Evolutionary conservation across 78 protist genomes (phyloP), one percentile per base, ranked within the genome.

Genomic region (Thecamonas trahens): DNA sequence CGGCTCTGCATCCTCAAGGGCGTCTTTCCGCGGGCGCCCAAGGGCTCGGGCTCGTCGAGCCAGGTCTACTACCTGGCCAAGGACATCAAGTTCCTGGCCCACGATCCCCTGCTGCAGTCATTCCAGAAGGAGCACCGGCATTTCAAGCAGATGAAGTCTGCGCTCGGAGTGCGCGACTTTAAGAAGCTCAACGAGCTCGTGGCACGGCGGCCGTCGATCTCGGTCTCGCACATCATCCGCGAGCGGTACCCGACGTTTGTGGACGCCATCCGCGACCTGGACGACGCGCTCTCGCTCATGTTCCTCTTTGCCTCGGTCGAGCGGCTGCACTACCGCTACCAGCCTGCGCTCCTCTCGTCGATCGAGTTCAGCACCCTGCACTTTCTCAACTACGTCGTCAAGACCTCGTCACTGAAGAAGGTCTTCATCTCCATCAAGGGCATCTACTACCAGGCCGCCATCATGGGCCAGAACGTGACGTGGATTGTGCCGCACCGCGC

Each of bases 1-100:
- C 84, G 92, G 34, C 76, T 97, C 47, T 94, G 98, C 86, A 95
- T 97, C 49, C 79, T 97, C 47, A 97, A 97, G 83, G 99, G 99
- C 35, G 80, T 97, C 69, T 95, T 80, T 62, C 99, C 99, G 44
- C 84, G 97, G 24, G 95, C 86, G 35, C 97, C 97, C 42, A 62
- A 49, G 65, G 64, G 26, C 8, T 34, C 32, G 64, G 17, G 32
- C 6, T n/a, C n/a, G 32, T 7, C 26, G 9, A 9, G 15, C 8
- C 42, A 26, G 24, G 3, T 7, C n/a, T 13, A 4, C 57, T 86
- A 83, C 64, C 61, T 54, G 67, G 24, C 71, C 50, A 84, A 87
- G 57, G 99, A 97, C 79, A 90, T 97, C 74, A 11, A 29, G 54
- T 94, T 28, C 74, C 74, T 94, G 9, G 63, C 65, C 50, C 91